These are phyloP conservation scores for Euphorbia pulcherrima DNA, from an alignment of 345 rosid genomes.

Conservation along the genomic window DNA sequence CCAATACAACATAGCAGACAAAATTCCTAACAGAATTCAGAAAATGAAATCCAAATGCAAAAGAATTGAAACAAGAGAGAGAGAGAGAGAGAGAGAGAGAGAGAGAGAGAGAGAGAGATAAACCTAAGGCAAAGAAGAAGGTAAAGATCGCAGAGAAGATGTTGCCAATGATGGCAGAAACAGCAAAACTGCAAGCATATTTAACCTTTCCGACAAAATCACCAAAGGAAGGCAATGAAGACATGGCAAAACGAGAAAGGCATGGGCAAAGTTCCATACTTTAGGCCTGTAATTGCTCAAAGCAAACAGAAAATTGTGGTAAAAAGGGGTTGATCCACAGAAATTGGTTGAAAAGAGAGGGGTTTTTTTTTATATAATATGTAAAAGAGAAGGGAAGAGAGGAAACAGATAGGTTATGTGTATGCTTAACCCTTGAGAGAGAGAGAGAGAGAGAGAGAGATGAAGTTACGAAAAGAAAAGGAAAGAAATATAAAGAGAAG, in stretches of 20 bases:
- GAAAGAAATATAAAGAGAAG: constrained; percentile 16
- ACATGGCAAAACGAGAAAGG: constrained; percentile 49
- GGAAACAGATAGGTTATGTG: constrained; percentile 4
- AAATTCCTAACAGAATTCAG: not conserved
- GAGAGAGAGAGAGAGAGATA: no score
- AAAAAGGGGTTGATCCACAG: constrained; percentile 21
- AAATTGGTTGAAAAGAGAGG: constrained; percentile 17
- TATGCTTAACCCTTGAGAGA: constrained; percentile 43
- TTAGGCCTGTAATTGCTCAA: not conserved
- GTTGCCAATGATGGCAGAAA: constrained; percentile 75
- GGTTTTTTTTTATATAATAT: constrained; percentile 17
- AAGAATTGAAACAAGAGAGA: no score
- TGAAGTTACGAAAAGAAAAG: not conserved
- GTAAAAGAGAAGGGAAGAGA: not conserved
- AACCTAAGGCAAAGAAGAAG: constrained; percentile 95
- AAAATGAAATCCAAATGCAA: no score
- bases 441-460: no score
- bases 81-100: no score
- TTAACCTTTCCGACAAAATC: constrained; percentile 56
- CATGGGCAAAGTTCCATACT: constrained; percentile 58
- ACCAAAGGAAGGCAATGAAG: constrained; percentile 40
- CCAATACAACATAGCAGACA: not conserved
- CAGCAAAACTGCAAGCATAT: constrained; percentile 57
- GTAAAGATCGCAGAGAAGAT: constrained; percentile 90
- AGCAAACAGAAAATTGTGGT: not conserved